phyloP scores from a whole-genome alignment of 2,329 filamentous ascomycete species.

The Nigrospora sphaerica region DNA sequence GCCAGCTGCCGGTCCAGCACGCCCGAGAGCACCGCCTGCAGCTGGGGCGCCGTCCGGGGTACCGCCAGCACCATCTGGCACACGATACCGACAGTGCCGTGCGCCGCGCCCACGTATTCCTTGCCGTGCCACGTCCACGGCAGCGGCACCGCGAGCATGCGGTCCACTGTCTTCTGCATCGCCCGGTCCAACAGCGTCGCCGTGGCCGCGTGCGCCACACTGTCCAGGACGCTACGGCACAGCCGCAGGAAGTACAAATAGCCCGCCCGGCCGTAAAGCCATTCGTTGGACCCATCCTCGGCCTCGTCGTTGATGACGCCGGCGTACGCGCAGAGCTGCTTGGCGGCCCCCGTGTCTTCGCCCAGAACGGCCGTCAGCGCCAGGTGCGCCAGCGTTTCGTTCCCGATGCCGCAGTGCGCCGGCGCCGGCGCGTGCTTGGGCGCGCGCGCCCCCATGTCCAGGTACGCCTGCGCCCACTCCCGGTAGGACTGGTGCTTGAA shows the following conservation, averaged over 20 bases:
- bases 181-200: constrained; percentile 42
- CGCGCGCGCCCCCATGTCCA: constrained; percentile 28
- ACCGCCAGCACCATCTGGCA: constrained; percentile 59
- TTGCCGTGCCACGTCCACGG: constrained; percentile 59
- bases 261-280: constrained; percentile 61
- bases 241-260: constrained; percentile 61
- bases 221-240: constrained; percentile 31
- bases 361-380: constrained; percentile 37
- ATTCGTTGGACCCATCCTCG: constrained; percentile 48
- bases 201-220: constrained; percentile 39
- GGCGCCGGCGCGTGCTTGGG: constrained; percentile 26
- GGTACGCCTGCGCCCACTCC: constrained; percentile 41
- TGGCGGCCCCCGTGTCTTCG: constrained; percentile 28
- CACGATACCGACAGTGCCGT: constrained; percentile 64
- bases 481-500: constrained; percentile 32
- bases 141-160: constrained; percentile 45
- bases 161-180: constrained; percentile 48
- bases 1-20: constrained; percentile 53
- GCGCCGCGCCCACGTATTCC: constrained; percentile 57
- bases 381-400: constrained; percentile 39
- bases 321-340: constrained; percentile 30
- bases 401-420: constrained; percentile 39
- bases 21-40: constrained; percentile 44
- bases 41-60: constrained; percentile 42
- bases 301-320: constrained; percentile 34